Base-by-base conservation (phyloP, 179 eudicot genomes). In the Silene vulgaris region DNA sequence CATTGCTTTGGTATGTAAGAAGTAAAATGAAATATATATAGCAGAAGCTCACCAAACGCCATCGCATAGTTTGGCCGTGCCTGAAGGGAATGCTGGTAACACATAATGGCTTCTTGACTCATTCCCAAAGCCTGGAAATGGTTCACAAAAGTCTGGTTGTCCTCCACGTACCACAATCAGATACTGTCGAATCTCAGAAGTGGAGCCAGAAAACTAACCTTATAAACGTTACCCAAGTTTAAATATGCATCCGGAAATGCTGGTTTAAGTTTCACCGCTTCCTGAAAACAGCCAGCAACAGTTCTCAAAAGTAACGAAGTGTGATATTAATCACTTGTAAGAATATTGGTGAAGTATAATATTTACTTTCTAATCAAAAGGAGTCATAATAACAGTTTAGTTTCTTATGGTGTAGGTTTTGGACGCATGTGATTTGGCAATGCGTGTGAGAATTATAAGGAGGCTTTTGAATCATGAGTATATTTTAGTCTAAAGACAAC, bases 181-280 rank as follows among this genome's bases (percentile, higher is more conserved):
- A 72, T 29, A 28, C 66, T 21, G 50, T 74, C 30, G 48, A 32
- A 76, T 17, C 80, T 61, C 74, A 83, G 71, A 72, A 77, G 69
- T 30, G 7, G 69, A 56, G 63, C 20, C 54, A 50, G 68, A 77
- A 12, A 79, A 52, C 83, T 86, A 84, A 93, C 98, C 94, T 93
- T 94, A 72, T 91, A 92, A 29, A 91, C 97, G 79, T 85, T 89
- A 74, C 97, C 98, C 78, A 91, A 82, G 78, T 94, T 91, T 77
- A 94, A 82, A 74, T 85, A 89, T 43, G 98, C 98, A 80, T 94
- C 98, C 9, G 97, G 78, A 84, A 94, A 92, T 40, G 88, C 81
- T 66, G 97, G 94, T 77, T 94, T 94, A 75, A 90, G 88, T 79
- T 83, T 90, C 70, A 94, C 91, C 52, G 98, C 98, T 87, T 94